phyloP scores from a whole-genome alignment of 768 basidiomycete species.

The Macrolepiota albuminosa region DNA sequence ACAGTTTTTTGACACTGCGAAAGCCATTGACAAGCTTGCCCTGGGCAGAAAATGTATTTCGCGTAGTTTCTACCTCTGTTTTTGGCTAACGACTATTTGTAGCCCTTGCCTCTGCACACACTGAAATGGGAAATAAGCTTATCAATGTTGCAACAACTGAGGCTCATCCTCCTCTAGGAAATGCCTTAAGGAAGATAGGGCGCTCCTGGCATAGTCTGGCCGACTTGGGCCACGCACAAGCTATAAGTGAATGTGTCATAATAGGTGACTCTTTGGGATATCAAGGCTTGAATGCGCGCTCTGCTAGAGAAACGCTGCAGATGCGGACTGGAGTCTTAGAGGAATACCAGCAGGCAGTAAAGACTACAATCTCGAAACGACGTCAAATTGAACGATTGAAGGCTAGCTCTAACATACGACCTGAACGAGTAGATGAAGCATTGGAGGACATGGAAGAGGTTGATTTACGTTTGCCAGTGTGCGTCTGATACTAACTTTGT shows the following conservation, averaged over 20 bases:
- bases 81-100: conserved; percentile 4
- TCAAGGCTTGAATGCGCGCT: conserved; percentile 94
- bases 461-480: conserved; percentile 8
- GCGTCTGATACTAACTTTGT: conserved; percentile 7
- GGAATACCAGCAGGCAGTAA: conserved; percentile 91
- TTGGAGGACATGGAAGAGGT: conserved; percentile 93
- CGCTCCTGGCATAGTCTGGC: conserved; percentile 83
- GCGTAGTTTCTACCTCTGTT: neutral
- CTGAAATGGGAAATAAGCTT: conserved; percentile 92
- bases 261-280: conserved; percentile 96
- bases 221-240: conserved; percentile 86
- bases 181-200: conserved; percentile 82
- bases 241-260: conserved; percentile 92
- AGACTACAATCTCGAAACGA: conserved; percentile 89
- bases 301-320: conserved; percentile 90
- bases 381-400: conserved; percentile 87
- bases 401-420: conserved; percentile 78
- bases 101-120: conserved; percentile 76
- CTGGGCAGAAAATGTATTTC: conserved; percentile 68
- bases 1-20: conserved; percentile 89
- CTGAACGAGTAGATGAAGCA: conserved; percentile 86
- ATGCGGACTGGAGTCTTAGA: conserved; percentile 90
- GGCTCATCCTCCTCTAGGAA: conserved; percentile 77
- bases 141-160: conserved; percentile 88
- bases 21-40: conserved; percentile 84